Conservation (phyloP, 805 yeast species). For the Wickerhamia fluorescens region DNA sequence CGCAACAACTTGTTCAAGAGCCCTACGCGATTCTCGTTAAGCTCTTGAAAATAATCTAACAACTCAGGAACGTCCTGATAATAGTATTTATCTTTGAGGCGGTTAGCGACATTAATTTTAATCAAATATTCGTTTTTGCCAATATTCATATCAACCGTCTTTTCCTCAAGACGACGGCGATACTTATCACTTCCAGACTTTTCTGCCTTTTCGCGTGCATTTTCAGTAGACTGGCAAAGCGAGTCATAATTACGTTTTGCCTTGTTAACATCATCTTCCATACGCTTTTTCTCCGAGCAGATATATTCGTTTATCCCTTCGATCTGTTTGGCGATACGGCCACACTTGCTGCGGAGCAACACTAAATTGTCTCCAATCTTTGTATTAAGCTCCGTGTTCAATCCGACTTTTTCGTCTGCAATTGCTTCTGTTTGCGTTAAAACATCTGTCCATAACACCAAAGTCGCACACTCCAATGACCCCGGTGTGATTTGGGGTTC, state of each 20-base stretch:
- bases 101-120: conserved; percentile 75
- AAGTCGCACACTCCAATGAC: conserved; percentile 77
- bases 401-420: conserved; percentile 55
- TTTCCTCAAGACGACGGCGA: conserved; percentile 49
- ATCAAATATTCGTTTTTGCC: conserved; percentile 82
- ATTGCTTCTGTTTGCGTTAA: conserved; percentile 76
- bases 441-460: conserved; percentile 88
- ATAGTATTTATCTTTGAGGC: conserved; percentile 86
- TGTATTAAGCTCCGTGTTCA: conserved; percentile 52
- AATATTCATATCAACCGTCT: conserved; percentile 74
- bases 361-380: conserved; percentile 57
- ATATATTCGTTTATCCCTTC: conserved; percentile 55
- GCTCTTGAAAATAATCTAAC: conserved; percentile 75
- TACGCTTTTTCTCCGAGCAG: conserved; percentile 36
- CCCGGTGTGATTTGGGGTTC: conserved; percentile 91
- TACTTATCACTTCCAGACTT: conserved; percentile 45
- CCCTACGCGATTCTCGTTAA: conserved; percentile 72
- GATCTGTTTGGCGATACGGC: conserved; percentile 48
- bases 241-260: conserved; percentile 75
- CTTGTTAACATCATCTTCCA: conserved; percentile 52
- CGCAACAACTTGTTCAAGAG: conserved; percentile 64
- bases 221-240: conserved; percentile 74
- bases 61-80: conserved; percentile 92
- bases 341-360: conserved; percentile 47
- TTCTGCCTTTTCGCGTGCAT: conserved; percentile 66